Evolutionary conservation across 164 flowering plant genomes (phyloP).

Genomic region (Aristolochia fimbriata): DNA sequence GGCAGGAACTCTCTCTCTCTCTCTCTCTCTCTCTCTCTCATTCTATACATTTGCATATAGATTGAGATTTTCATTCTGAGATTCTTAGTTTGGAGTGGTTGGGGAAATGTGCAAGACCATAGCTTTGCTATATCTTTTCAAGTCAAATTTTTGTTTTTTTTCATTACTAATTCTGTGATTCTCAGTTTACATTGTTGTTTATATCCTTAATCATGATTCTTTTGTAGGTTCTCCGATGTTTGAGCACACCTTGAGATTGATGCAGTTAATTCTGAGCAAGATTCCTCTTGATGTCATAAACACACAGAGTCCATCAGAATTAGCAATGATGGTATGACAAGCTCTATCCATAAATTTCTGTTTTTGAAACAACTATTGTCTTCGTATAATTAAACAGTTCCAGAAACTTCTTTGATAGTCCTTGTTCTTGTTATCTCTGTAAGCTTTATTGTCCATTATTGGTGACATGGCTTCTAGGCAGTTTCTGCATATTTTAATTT

Average conservation of each 20-base stretch:
- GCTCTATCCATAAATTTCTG: background rate
- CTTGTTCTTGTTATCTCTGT: background rate
- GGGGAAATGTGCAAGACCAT: background rate
- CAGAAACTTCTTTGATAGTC: background rate
- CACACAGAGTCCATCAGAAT: slow-evolving; percentile 30
- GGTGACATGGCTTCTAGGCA: background rate
- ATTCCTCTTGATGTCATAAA: slow-evolving; percentile 34
- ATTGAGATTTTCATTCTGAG: background rate
- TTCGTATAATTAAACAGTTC: background rate
- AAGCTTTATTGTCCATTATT: background rate
- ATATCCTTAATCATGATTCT: background rate
- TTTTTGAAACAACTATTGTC: background rate
- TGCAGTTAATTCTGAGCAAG: slow-evolving; percentile 46
- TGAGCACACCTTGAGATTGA: slow-evolving; percentile 53
- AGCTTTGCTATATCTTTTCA: background rate
- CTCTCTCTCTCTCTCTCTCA: background rate
- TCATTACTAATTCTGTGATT: background rate
- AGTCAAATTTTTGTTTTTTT: background rate
- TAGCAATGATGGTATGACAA: slow-evolving; percentile 45
- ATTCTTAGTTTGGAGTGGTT: background rate
- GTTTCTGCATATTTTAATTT: background rate
- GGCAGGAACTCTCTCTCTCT: too few species aligned
- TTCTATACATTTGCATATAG: background rate
- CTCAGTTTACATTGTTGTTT: background rate
- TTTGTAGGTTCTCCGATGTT: slow-evolving; percentile 55